Percentiles rank a stretch among this genome's conserved stretches.
These are phyloP conservation scores for Akanthomyces lecanii DNA, from an alignment of 2,329 filamentous ascomycete species.

Conservation along the genomic window DNA sequence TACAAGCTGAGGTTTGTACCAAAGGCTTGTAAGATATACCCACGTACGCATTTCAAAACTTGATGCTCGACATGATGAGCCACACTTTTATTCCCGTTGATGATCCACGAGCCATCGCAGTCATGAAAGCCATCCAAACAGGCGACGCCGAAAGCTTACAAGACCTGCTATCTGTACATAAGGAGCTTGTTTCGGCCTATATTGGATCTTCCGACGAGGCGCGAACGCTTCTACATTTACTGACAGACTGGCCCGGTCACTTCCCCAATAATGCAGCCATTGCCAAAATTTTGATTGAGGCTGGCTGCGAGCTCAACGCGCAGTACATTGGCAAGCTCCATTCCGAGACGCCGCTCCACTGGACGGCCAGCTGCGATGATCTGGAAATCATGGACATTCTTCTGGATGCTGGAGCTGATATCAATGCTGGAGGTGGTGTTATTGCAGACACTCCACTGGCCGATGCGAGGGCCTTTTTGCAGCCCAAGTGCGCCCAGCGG, in stretches of 20 bases:
- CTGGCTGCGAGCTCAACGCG: slow-evolving; percentile 19
- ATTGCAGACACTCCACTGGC: slow-evolving; percentile 20
- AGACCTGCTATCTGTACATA: slow-evolving; percentile 11
- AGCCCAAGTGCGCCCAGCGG: slow-evolving; percentile 18
- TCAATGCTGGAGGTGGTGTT: slow-evolving; percentile 20
- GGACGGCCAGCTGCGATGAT: slow-evolving; percentile 20
- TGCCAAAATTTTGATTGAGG: slow-evolving; percentile 11
- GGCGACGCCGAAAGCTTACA: slow-evolving; percentile 12
- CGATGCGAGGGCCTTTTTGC: slow-evolving; percentile 19
- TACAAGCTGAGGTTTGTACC: no score
- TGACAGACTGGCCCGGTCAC: slow-evolving; percentile 20
- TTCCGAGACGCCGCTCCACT: slow-evolving; percentile 21
- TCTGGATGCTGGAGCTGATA: slow-evolving; percentile 22
- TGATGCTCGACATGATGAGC: neutral
- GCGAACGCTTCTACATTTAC: slow-evolving; percentile 19
- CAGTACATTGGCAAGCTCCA: slow-evolving; percentile 17
- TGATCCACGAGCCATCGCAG: slow-evolving; percentile 8
- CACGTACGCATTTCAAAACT: no score
- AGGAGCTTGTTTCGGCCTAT: slow-evolving; percentile 13
- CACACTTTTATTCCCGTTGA: slow-evolving; percentile 5
- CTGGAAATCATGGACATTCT: slow-evolving; percentile 19
- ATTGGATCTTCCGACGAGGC: slow-evolving; percentile 15
- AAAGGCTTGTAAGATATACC: neutral
- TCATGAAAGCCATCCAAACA: slow-evolving; percentile 17
- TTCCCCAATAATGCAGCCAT: slow-evolving; percentile 13